Conservation (phyloP, 768 basidiomycete genomes). For the Filobasidium wieringae region DNA sequence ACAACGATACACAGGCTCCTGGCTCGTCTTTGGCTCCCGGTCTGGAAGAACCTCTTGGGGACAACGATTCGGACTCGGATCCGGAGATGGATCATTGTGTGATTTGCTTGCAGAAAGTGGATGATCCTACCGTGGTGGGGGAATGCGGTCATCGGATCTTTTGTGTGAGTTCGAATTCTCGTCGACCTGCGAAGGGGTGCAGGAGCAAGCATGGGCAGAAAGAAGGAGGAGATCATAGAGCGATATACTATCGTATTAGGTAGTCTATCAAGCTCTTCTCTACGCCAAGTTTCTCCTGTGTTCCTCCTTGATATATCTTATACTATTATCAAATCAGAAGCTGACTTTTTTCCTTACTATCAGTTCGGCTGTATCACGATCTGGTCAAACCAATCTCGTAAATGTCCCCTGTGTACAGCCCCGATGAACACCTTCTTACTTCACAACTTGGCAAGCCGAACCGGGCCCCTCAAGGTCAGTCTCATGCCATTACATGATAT, state of each 20-base stretch:
- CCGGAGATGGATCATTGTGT: conserved; percentile 52
- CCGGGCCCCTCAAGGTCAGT: conserved; percentile 24
- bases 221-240: no score
- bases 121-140: conserved; percentile 69
- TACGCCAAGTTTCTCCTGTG: no score
- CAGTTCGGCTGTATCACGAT: conserved; percentile 71
- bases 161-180: conserved; percentile 45
- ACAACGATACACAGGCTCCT: no score
- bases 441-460: conserved; percentile 27
- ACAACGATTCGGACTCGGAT: no score
- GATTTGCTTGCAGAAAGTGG: conserved; percentile 68
- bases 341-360: neutral
- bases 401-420: conserved; percentile 31
- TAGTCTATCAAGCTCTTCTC: no score
- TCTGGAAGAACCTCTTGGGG: no score
- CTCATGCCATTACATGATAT: neutral
- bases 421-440: conserved; percentile 31
- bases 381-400: conserved; percentile 50
- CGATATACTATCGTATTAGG: no score
- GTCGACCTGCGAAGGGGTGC: neutral
- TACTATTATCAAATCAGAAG: neutral
- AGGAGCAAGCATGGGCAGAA: no score
- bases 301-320: neutral
- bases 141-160: conserved; percentile 75
- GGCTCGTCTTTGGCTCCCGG: no score